Evolutionary conservation across 129 eudicot genomes (phyloP), one percentile per base, ranked within the genome.

Genomic region (Flaveria sonorensis): DNA sequence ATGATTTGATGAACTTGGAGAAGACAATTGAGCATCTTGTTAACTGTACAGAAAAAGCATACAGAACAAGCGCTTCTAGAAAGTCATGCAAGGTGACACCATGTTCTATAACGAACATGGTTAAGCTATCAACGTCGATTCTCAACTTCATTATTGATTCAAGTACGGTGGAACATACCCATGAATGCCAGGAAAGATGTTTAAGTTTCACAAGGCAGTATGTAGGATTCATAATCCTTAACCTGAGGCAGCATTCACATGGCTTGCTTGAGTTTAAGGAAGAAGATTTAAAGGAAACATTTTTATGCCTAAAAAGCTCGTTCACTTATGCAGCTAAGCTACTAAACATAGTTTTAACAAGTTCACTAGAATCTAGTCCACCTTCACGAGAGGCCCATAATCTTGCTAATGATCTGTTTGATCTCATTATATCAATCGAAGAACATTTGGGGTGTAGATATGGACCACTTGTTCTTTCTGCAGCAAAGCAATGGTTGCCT

Each of bases 271-370:
- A 83, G 82, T 75, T 88, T 42, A 74, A 64, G 46, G 92, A 83
- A 32, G 90, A 86, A 30, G 90, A 78, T 57, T 53, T 86, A 70
- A 87, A 82, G 84, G 97, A 91, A 60, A 77, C 81, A n/a, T 74
- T 81, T 79, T 52, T 70, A 8, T 95, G 88, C 79, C 59, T 95
- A 39, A 95, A 86, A 79, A 89, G 92, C 84, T 95, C 99, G n/a
- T 87, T 92, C 84, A 87, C 95, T 39, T 95, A 92, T 57, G 87
- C 88, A 56, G 97, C 97, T 83, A 95, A 92, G 89, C 81, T 91
- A 74, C 88, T 95, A 43, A 88, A 85, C 68, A n/a, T 82, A 68
- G 75, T 85, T 52, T 88, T 95, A 21, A 70, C 77, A 64, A 56
- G 71, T 36, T 69, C 85, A 46, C 45, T 76, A 18, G 90, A 86